Evolutionary conservation across 2,329 filamentous ascomycete species (phyloP), one percentile per base, ranked within the genome.

Genomic region (Dactylellina sp.): DNA sequence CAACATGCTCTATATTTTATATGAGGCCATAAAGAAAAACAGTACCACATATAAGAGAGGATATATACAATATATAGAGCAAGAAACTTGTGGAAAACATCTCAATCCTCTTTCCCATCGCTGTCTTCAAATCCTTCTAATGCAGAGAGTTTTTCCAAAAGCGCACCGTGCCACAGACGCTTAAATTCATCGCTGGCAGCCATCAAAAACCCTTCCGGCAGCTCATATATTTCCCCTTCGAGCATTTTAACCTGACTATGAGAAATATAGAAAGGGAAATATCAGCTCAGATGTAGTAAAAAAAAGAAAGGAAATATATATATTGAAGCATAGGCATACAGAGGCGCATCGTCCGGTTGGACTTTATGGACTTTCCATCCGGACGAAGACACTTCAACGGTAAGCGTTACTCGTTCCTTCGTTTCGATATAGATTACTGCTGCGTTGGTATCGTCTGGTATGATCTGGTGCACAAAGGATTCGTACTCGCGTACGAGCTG

Each of bases 121-220:
- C 20, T 42, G 3, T 60, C 32, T 20, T 44, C 35, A 25, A 66
- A 59, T 20, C 49, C 39, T n/a, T 39, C 61, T 9, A 74, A 55
- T 7, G 35, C 50, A n/a, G 55, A 60, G 14, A 74, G 18, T 20
- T 74, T 74, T 7, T 66, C 39, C 7, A 66, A 40, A 24, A 74
- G 42, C n/a, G 70, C 37, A 16, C 44, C 61, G 18, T 74, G 61
- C 70, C 70, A 74, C 18, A 74, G 39, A 12, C 70, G 53, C 40
- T 66, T 61, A 32, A 75, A 75, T 20, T 75, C 71, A 25, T 75
- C 64, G 25, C 71, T 75, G 20, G 71, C 71, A 18, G 71, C 63
- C 71, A 75, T 75, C 3, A 75, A 42, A 18, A 75, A 64, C 0
- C 63, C 71, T 25, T 75, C 71, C 1, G 63, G 64, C 25, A 60